phyloP scores from a whole-genome alignment of 192 early-diverging fungal species.

The Umbelopsis sp. region DNA sequence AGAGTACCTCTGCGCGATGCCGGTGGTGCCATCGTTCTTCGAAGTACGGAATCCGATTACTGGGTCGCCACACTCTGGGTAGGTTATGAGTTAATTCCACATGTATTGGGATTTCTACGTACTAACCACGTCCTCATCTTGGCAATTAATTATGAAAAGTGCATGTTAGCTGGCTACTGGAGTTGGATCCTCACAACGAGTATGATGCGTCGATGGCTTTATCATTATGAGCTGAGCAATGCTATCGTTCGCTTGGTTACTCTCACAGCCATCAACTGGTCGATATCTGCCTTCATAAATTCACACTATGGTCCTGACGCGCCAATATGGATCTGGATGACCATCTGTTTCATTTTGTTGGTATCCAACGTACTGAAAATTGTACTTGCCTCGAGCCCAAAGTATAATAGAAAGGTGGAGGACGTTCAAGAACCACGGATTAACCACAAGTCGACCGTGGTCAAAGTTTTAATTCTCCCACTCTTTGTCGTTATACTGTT shows the following conservation, averaged over 20 bases:
- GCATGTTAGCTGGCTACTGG: slow-evolving; percentile 57
- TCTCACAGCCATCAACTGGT: slow-evolving; percentile 55
- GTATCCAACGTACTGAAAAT: slow-evolving; percentile 43
- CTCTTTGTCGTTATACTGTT: slow-evolving; percentile 51
- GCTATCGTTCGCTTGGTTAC: slow-evolving; percentile 54
- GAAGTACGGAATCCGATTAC: slow-evolving; percentile 43
- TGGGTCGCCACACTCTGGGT: slow-evolving; percentile 46
- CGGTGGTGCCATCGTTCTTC: slow-evolving; percentile 31
- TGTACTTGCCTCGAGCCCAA: slow-evolving; percentile 32
- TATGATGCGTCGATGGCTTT: slow-evolving; percentile 59
- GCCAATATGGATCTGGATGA: slow-evolving; percentile 61
- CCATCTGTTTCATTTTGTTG: slow-evolving; percentile 46
- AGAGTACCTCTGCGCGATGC: slow-evolving; percentile 24
- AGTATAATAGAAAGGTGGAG: slow-evolving; percentile 33
- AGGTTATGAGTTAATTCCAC: slow-evolving; percentile 1
- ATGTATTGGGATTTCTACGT: not conserved
- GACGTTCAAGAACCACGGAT: slow-evolving; percentile 27
- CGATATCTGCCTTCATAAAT: slow-evolving; percentile 48
- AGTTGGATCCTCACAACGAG: slow-evolving; percentile 55
- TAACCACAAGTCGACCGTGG: slow-evolving; percentile 38
- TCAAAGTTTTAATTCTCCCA: slow-evolving; percentile 47
- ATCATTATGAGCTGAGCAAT: slow-evolving; percentile 54
- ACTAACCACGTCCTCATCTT: not conserved
- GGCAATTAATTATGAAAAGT: slow-evolving; percentile 28
- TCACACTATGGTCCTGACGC: slow-evolving; percentile 56